Evolutionary conservation across 257 asterid genomes (phyloP).

Genomic region (Scutellaria baicalensis): DNA sequence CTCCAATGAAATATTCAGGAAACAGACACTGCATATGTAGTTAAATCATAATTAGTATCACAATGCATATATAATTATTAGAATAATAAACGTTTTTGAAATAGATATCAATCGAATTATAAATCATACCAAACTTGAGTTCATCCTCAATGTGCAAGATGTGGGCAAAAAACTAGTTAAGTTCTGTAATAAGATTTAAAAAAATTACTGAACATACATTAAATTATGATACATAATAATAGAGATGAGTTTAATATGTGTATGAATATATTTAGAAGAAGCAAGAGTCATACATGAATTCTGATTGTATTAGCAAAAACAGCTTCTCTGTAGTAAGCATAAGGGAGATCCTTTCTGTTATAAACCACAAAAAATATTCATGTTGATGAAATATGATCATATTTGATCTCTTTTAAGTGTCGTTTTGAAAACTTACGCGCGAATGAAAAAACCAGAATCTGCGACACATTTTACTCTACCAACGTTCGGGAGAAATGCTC

Average conservation of each 20-base stretch:
- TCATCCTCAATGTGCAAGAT: slow-evolving; percentile 1
- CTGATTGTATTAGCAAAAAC: background rate
- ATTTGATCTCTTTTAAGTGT: too few species aligned
- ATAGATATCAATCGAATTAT: background rate
- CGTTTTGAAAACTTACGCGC: slow-evolving; percentile 15
- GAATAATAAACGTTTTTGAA: background rate
- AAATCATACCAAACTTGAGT: background rate
- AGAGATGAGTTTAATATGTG: too few species aligned
- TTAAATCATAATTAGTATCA: background rate
- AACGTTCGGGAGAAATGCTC: slow-evolving; percentile 11
- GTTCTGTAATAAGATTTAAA: too few species aligned
- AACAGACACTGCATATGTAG: background rate
- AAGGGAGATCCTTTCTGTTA: slow-evolving; percentile 7
- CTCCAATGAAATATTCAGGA: background rate
- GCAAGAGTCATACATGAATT: too few species aligned
- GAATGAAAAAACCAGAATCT: slow-evolving; percentile 42
- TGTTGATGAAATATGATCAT: background rate
- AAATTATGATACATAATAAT: too few species aligned
- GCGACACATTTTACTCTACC: slow-evolving; percentile 31
- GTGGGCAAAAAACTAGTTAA: slow-evolving; percentile 1
- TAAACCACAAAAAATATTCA: background rate
- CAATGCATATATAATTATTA: background rate
- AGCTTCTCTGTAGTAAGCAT: background rate
- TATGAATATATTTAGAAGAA: too few species aligned
- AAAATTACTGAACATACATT: too few species aligned